These are phyloP conservation scores for Fimicolochytrium jonesii DNA, from an alignment of 192 early-diverging fungal species.

Conservation along the genomic window DNA sequence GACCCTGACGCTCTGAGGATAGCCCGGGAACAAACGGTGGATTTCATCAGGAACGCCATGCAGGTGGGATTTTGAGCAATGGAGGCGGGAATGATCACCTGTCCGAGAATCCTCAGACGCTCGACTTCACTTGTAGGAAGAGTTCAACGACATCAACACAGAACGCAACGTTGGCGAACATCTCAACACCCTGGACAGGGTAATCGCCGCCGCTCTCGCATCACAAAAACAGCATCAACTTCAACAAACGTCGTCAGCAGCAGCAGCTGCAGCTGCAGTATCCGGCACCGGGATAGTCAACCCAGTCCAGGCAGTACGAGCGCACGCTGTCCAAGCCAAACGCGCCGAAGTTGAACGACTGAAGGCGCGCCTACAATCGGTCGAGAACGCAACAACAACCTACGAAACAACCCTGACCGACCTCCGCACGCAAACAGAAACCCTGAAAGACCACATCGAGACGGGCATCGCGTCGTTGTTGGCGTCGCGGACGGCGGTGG, in stretches of 20 bases:
- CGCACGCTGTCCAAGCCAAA: constrained; percentile 16
- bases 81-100: too few species aligned
- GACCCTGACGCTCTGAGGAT: constrained; percentile 9
- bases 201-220: constrained; percentile 10
- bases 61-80: background rate
- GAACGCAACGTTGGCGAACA: constrained; percentile 1
- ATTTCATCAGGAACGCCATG: constrained; percentile 11
- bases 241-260: background rate
- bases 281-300: constrained; percentile 9
- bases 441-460: too few species aligned
- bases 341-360: background rate
- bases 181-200: constrained; percentile 17
- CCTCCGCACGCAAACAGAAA: too few species aligned
- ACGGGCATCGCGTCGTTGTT: too few species aligned
- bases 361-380: constrained; percentile 7
- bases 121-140: constrained; percentile 4
- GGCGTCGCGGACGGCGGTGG: too few species aligned
- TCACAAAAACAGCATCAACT: constrained; percentile 1
- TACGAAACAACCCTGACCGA: too few species aligned
- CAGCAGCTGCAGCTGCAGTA: background rate
- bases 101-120: too few species aligned
- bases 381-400: too few species aligned
- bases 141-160: constrained; percentile 18
- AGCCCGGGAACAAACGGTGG: constrained; percentile 17
- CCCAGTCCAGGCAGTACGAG: constrained; percentile 5